A percentile compares a stretch with the other conserved stretches of the same genome.
Evolutionary conservation across 2,329 filamentous ascomycete species (phyloP).

Genomic region (Orbilia javanica): DNA sequence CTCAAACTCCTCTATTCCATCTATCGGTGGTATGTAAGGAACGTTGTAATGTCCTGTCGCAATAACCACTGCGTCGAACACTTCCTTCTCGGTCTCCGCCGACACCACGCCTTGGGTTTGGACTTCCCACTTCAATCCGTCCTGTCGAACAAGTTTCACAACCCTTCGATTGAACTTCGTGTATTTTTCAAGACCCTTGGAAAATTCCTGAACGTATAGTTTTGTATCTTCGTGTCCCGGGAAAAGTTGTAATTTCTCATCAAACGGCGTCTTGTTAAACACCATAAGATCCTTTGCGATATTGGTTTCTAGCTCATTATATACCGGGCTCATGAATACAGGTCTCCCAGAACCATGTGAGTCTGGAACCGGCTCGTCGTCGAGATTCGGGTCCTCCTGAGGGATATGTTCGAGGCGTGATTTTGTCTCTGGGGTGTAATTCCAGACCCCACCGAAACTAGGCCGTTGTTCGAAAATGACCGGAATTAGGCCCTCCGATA

Average conservation of each 20-base stretch:
- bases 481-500: conserved; percentile 77
- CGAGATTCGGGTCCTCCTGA: conserved; percentile 75
- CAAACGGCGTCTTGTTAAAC: conserved; percentile 79
- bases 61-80: conserved; percentile 80
- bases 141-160: conserved; percentile 18
- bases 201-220: conserved; percentile 72
- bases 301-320: conserved; percentile 85
- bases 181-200: conserved; percentile 47
- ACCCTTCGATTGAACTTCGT: conserved; percentile 59
- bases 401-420: conserved; percentile 71
- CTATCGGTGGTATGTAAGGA: conserved; percentile 75
- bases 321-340: conserved; percentile 84
- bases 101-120: conserved; percentile 39
- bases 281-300: conserved; percentile 85
- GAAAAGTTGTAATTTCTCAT: conserved; percentile 76
- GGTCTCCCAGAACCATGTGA: conserved; percentile 41
- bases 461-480: conserved; percentile 85
- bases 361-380: conserved; percentile 72
- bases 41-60: conserved; percentile 81
- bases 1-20: conserved; percentile 73
- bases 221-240: conserved; percentile 79
- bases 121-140: conserved; percentile 27
- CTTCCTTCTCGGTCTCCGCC: conserved; percentile 15
- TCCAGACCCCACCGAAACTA: conserved; percentile 86
- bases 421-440: conserved; percentile 73